Percentiles rank a stretch among this genome's conserved stretches.
phyloP scores from a whole-genome alignment of 2,329 filamentous ascomycete genomes.

The Colletotrichum neosansevieriae region DNA sequence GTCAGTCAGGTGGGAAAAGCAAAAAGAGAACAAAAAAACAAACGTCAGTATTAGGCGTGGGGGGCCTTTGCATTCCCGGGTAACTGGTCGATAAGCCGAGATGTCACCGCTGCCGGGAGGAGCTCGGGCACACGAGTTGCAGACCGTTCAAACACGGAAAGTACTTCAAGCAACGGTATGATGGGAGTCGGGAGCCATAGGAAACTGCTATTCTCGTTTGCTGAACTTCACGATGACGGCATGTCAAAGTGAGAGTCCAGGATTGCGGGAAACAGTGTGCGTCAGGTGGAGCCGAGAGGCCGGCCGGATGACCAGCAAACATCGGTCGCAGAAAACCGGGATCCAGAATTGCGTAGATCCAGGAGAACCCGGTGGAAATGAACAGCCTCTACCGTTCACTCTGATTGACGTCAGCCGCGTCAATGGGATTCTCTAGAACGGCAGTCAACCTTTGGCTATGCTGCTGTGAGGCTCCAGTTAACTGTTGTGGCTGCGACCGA shows the following conservation, averaged over 20 bases:
- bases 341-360: not conserved
- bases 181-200: no score
- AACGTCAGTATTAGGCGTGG: not conserved
- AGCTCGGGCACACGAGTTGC: no score
- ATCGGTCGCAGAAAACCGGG: not conserved
- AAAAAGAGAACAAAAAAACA: not conserved
- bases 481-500: not conserved
- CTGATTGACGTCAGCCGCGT: conserved; percentile 32
- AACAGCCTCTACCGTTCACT: not conserved
- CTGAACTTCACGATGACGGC: not conserved
- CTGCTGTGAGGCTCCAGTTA: not conserved
- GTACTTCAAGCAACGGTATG: no score
- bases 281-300: conserved; percentile 22
- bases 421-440: not conserved
- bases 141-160: no score
- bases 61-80: not conserved
- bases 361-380: conserved; percentile 12
- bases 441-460: not conserved
- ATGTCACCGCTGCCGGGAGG: no score
- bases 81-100: not conserved
- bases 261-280: conserved; percentile 1
- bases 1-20: not conserved
- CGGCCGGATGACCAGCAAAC: conserved; percentile 8
- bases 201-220: no score
- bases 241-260: not conserved